These are phyloP conservation scores for Chloropicon primus DNA, from an alignment of 139 green algal species.

Conservation along the genomic window DNA sequence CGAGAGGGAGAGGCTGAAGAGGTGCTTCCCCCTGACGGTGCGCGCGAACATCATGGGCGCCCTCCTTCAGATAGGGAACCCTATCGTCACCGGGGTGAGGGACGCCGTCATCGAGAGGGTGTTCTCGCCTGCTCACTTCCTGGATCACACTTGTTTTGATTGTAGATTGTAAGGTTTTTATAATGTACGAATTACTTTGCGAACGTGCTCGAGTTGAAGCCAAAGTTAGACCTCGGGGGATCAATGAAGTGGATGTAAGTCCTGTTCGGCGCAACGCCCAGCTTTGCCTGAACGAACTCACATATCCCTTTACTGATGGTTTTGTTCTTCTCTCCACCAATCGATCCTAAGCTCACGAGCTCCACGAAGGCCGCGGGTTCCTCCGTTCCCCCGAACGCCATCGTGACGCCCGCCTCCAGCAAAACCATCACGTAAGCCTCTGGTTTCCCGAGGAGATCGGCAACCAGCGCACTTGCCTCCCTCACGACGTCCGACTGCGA, in stretches of 20 bases:
- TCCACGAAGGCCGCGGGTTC: constrained; percentile 40
- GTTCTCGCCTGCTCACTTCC: constrained; percentile 35
- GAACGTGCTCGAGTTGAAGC: constrained; percentile 42
- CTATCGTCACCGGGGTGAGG: constrained; percentile 23
- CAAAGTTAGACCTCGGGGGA: constrained; percentile 16
- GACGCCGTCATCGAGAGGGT: constrained; percentile 26
- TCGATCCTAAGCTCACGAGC: constrained; percentile 33
- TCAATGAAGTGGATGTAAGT: neutral
- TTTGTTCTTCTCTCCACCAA: constrained; percentile 38
- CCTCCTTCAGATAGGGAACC: constrained; percentile 32
- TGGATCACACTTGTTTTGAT: constrained; percentile 44
- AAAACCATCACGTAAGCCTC: constrained; percentile 30
- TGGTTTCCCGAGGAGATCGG: neutral
- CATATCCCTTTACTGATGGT: constrained; percentile 15
- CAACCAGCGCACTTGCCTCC: neutral
- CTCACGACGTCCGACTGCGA: neutral
- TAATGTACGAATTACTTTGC: constrained; percentile 25
- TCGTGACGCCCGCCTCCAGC: constrained; percentile 23
- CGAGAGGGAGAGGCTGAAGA: constrained; percentile 23
- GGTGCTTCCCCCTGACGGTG: constrained; percentile 29
- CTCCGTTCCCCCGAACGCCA: constrained; percentile 30
- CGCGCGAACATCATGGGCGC: constrained; percentile 29
- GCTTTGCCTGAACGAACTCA: constrained; percentile 27
- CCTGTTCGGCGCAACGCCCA: constrained; percentile 18
- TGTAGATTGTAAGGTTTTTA: constrained; percentile 11